phyloP scores from a whole-genome alignment of 805 yeast species.

The Ogataea haglerorum region DNA sequence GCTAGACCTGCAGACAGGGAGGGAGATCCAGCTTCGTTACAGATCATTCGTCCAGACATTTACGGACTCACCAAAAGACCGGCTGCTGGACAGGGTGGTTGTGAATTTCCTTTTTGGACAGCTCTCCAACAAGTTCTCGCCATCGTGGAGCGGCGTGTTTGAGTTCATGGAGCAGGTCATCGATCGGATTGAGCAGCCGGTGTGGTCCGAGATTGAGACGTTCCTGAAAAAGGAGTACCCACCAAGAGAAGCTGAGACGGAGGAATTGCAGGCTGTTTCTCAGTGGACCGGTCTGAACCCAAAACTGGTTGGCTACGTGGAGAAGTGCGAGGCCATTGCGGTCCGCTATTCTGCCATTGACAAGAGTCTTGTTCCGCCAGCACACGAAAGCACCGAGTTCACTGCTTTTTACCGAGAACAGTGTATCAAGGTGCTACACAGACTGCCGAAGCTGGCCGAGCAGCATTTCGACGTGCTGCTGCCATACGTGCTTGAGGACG shows the following conservation, averaged over 20 bases:
- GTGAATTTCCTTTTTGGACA: constrained; percentile 63
- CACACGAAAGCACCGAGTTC: constrained; percentile 36
- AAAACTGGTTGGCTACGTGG: constrained; percentile 42
- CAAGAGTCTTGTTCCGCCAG: constrained; percentile 36
- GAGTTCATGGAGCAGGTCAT: constrained; percentile 53
- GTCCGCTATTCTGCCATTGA: constrained; percentile 34
- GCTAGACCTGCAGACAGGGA: constrained; percentile 58
- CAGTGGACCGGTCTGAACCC: constrained; percentile 39
- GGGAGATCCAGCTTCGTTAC: constrained; percentile 70
- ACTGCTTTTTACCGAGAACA: constrained; percentile 52
- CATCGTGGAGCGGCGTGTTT: constrained; percentile 76
- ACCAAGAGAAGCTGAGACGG: background rate
- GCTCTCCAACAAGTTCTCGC: constrained; percentile 71
- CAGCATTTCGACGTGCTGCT: constrained; percentile 51
- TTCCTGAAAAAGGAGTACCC: constrained; percentile 30
- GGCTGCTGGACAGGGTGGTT: constrained; percentile 32
- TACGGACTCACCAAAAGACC: constrained; percentile 27
- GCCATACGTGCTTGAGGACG: constrained; percentile 50
- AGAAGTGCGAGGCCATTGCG: constrained; percentile 27
- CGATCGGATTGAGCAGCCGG: constrained; percentile 36
- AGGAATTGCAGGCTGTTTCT: background rate
- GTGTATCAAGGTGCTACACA: constrained; percentile 52
- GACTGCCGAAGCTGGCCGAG: constrained; percentile 71
- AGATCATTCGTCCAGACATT: constrained; percentile 53
- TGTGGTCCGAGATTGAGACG: constrained; percentile 54